Conservation (phyloP, 1,284 basidiomycete genomes). For the Ustanciosporium gigantosporum region DNA sequence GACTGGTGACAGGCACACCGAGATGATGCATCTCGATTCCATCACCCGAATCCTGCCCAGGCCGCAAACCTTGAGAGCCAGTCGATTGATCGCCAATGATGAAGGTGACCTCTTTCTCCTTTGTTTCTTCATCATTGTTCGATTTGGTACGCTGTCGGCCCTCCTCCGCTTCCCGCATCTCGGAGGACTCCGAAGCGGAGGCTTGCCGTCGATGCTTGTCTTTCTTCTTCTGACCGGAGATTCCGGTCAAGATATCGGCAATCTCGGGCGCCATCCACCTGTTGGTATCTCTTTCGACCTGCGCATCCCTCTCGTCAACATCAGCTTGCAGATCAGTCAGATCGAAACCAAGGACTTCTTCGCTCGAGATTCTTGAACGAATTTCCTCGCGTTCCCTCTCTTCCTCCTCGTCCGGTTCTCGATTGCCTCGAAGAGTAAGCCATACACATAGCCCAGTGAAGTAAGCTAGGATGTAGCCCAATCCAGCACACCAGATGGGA, state of each 20-base stretch:
- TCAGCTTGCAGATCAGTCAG: constrained; percentile 30
- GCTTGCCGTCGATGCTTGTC: constrained; percentile 15
- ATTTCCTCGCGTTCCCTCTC: constrained; percentile 36
- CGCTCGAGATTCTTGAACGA: constrained; percentile 33
- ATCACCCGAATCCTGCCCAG: not conserved
- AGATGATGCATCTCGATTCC: not conserved
- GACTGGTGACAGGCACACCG: not conserved
- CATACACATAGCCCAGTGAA: constrained; percentile 50
- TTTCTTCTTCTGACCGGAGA: constrained; percentile 28
- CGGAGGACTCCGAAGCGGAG: constrained; percentile 2
- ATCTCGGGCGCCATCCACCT: constrained; percentile 46
- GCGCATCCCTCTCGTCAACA: constrained; percentile 12
- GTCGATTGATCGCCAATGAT: too few relatives aligned
- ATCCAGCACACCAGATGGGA: constrained; percentile 45
- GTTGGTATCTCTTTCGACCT: constrained; percentile 19
- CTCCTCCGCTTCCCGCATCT: constrained; percentile 6
- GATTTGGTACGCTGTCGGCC: constrained; percentile 7
- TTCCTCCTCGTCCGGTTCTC: constrained; percentile 40
- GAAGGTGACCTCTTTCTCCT: not conserved
- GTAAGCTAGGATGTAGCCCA: constrained; percentile 46
- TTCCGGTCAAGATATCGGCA: constrained; percentile 21
- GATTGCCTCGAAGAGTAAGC: constrained; percentile 47
- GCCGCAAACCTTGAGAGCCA: too few relatives aligned
- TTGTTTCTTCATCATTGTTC: constrained; percentile 1
- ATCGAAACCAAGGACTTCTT: constrained; percentile 25